These are phyloP conservation scores for Rhododendron ferrugineum DNA, from an alignment of 148 eudicot genomes.

Conservation along the genomic window DNA sequence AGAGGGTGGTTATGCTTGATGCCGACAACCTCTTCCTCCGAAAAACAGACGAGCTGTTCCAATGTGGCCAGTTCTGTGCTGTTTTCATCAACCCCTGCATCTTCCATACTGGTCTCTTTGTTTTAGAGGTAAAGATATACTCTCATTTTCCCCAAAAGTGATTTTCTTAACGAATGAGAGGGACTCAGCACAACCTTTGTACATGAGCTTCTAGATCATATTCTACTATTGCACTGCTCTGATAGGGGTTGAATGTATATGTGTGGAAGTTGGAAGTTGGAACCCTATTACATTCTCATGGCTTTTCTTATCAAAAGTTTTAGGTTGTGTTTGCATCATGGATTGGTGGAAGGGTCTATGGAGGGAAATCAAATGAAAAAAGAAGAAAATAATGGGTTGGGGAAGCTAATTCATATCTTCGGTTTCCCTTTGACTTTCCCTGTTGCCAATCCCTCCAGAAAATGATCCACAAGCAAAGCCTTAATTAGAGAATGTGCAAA, in stretches of 20 bases:
- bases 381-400: not conserved
- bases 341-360: not conserved
- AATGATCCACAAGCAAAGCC: not conserved
- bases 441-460: not conserved
- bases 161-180: slow-evolving; percentile 14
- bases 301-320: not conserved
- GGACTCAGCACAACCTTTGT: slow-evolving; percentile 28
- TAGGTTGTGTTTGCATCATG: not conserved
- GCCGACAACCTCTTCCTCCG: slow-evolving; percentile 83
- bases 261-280: not conserved
- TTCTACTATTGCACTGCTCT: slow-evolving; percentile 52
- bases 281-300: not conserved
- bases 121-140: slow-evolving; percentile 51
- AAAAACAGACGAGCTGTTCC: slow-evolving; percentile 85
- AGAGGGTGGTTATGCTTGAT: slow-evolving; percentile 92
- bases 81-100: slow-evolving; percentile 97
- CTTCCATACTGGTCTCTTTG: slow-evolving; percentile 97
- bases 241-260: slow-evolving; percentile 58
- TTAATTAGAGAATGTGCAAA: not conserved
- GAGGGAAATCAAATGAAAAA: not conserved
- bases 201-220: not conserved
- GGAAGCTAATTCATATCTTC: not conserved
- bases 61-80: slow-evolving; percentile 92
- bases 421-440: not conserved
- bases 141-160: too few species aligned